Evolutionary conservation across 129 eudicot species (phyloP).

Genomic region (Tagetes erecta): DNA sequence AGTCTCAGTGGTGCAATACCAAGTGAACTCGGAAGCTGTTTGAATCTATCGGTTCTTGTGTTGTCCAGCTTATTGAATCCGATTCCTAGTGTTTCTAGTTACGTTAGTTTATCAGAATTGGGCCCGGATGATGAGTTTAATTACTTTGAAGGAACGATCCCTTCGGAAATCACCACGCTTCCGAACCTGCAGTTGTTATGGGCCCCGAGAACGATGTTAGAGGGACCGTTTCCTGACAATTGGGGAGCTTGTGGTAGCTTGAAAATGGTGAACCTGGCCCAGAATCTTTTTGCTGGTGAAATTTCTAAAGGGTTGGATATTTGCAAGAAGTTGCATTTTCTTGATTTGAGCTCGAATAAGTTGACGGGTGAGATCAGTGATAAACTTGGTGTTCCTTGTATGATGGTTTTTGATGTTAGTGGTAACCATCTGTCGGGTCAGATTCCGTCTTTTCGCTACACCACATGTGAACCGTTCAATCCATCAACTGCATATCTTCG

Average conservation of each 20-base stretch:
- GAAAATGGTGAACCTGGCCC: conserved; percentile 74
- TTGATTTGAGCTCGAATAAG: conserved; percentile 73
- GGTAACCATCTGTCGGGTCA: conserved; percentile 58
- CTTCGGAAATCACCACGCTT: conserved; percentile 49
- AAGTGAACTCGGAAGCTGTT: conserved; percentile 63
- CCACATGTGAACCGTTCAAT: conserved; percentile 46
- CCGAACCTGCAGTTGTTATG: conserved; percentile 70
- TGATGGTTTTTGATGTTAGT: conserved; percentile 71
- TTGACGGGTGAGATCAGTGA: conserved; percentile 55
- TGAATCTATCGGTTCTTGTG: conserved; percentile 60
- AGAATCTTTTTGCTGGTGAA: conserved; percentile 54
- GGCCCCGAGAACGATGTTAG: conserved; percentile 80
- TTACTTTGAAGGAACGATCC: conserved; percentile 61
- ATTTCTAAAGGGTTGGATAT: conserved; percentile 42
- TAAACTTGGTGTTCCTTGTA: conserved; percentile 64
- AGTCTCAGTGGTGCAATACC: conserved; percentile 75
- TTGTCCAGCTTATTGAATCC: conserved; percentile 74
- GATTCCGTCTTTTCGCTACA: conserved; percentile 48
- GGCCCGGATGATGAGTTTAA: conserved; percentile 58
- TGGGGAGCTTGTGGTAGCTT: conserved; percentile 74
- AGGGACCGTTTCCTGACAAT: conserved; percentile 56
- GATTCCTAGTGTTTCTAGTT: conserved; percentile 34
- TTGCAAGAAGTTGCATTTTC: conserved; percentile 68
- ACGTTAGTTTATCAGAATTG: conserved; percentile 29
- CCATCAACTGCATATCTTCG: conserved; percentile 41